phyloP scores from a whole-genome alignment of 2,329 filamentous ascomycete species.

The Teratosphaeriaceae sp. region DNA sequence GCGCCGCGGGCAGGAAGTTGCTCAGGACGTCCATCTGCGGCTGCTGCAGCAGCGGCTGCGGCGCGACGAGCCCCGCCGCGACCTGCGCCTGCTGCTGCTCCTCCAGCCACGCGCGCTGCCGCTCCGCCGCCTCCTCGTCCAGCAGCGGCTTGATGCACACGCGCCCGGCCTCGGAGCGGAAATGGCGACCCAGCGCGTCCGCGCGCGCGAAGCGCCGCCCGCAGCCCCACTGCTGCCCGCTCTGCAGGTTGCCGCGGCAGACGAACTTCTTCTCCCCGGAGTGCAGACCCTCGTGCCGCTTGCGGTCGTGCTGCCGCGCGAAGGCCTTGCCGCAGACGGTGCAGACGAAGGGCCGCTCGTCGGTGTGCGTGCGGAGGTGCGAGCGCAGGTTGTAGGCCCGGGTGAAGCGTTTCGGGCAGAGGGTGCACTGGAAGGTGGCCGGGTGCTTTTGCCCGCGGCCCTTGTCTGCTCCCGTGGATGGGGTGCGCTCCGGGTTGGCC shows the following conservation, averaged over 20 bases:
- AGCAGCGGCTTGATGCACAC: slow-evolving; percentile 96
- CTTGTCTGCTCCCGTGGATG: slow-evolving; percentile 51
- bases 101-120: slow-evolving; percentile 65
- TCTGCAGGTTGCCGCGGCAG: slow-evolving; percentile 83
- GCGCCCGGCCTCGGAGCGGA: slow-evolving; percentile 87
- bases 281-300: slow-evolving; percentile 91
- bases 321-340: slow-evolving; percentile 96
- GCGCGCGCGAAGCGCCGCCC: slow-evolving; percentile 91
- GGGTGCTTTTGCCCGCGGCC: slow-evolving; percentile 55
- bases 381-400: slow-evolving; percentile 93
- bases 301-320: slow-evolving; percentile 92
- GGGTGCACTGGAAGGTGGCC: slow-evolving; percentile 67
- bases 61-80: slow-evolving; percentile 32
- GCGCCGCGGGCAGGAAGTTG: slow-evolving; percentile 69
- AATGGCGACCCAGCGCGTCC: slow-evolving; percentile 77
- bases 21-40: slow-evolving; percentile 49
- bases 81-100: slow-evolving; percentile 48
- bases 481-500: slow-evolving; percentile 79
- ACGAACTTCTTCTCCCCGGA: slow-evolving; percentile 98
- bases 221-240: slow-evolving; percentile 82
- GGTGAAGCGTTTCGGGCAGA: slow-evolving; percentile 96
- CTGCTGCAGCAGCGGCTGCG: slow-evolving; percentile 23
- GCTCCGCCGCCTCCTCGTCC: slow-evolving; percentile 83
- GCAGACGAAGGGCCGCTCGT: slow-evolving; percentile 94
- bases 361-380: slow-evolving; percentile 90